These are phyloP conservation scores for Nothophaeocryptopus gaeumannii DNA, from an alignment of 2,329 filamentous ascomycete species.

Conservation along the genomic window DNA sequence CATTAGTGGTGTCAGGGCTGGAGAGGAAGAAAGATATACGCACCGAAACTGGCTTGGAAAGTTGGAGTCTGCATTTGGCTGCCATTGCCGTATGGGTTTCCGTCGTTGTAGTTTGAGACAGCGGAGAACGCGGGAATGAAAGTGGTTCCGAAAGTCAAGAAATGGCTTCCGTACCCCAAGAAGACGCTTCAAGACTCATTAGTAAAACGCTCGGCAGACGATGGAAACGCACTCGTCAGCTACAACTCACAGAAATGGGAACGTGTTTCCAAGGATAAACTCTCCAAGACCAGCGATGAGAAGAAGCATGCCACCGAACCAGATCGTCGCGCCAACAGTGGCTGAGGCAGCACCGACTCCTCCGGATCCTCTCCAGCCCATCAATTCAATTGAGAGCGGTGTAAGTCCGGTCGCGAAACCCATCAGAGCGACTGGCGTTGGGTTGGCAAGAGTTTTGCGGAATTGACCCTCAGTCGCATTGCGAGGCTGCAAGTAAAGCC, in stretches of 20 bases:
- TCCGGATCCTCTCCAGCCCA: constrained; percentile 19
- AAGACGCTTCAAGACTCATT: constrained; percentile 18
- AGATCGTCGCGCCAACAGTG: constrained; percentile 28
- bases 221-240: constrained; percentile 20
- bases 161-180: constrained; percentile 23
- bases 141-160: constrained; percentile 20
- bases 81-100: constrained; percentile 18
- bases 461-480: constrained; percentile 16
- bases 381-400: constrained; percentile 19
- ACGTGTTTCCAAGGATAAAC: constrained; percentile 38
- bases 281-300: constrained; percentile 35
- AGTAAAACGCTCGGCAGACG: too few species aligned
- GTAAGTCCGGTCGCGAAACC: constrained; percentile 23
- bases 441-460: constrained; percentile 23
- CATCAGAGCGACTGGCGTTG: constrained; percentile 24
- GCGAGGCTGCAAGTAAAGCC: constrained; percentile 24
- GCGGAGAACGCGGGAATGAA: constrained; percentile 23
- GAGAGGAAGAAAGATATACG: neutral
- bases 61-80: constrained; percentile 16
- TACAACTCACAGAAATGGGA: constrained; percentile 6
- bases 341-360: constrained; percentile 5
- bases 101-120: constrained; percentile 20
- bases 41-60: constrained; percentile 23
- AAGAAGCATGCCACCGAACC: constrained; percentile 37
- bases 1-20: neutral